Evolutionary conservation across 169 alveolate species (phyloP), one percentile per base, ranked within the genome.

Genomic region (Plasmodium knowlesi): DNA sequence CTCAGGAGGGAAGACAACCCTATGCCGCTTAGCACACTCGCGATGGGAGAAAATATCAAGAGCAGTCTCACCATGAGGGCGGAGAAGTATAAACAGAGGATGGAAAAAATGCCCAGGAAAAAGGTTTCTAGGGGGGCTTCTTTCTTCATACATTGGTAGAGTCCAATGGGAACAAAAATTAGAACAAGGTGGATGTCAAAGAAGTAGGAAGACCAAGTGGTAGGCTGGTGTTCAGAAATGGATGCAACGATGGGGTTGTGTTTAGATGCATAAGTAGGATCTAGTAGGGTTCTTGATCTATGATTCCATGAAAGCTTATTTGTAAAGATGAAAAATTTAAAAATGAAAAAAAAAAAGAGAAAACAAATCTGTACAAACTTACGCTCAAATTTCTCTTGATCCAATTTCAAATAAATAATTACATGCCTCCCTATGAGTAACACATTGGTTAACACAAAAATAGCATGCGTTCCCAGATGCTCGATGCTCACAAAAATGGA

Each of bases 211-310:
- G 95, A 94, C 99, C 99, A 99, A 6, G 99, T 98, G n/a, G 99
- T 98, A 25, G 99, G 99, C 95, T 99, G 99, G 95, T 99, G 99
- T 92, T 99, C 99, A 22, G 99, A 98, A 30, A 99, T 99, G 12
- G 99, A 98, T 28, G 99, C 99, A 34, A 99, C 98, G 32, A 99
- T 98, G 0, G 99, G 99, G 74, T 98, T 98, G 95, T 98, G 92
- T 67, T 96, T 97, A 43, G 97, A 93, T 25, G 99, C 99, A 95
- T 98, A 98, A n/a, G 99, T 98, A 16, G 99, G 99, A 92, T 99
- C 99, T 46, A 99, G 94, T 46, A 99, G 96, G 39, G 99, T 98
- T 97, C 98, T 94, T 41, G 99, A 97, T 93, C 99, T 96, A 81
- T 99, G 99, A 70, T 53, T 84, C 86, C 94, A 81, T 89, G 96